Evolutionary conservation across 805 yeast genomes (phyloP).

Genomic region (Jamesozyma piceae): DNA sequence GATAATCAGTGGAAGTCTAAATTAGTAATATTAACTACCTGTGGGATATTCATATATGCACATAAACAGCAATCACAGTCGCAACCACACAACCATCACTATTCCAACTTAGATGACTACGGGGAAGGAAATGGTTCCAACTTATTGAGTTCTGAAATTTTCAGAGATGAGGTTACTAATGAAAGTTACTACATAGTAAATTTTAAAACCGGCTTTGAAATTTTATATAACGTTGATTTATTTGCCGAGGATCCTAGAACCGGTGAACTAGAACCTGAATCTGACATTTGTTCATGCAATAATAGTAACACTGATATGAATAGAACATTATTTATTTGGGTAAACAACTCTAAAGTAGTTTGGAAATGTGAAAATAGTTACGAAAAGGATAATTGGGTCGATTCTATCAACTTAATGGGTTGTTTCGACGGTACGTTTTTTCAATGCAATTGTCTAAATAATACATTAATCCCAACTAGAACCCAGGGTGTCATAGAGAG

Average conservation of each 20-base stretch:
- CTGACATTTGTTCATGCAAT: background rate
- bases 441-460: slow-evolving; percentile 20
- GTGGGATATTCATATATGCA: slow-evolving; percentile 41
- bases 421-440: slow-evolving; percentile 19
- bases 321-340: slow-evolving; percentile 1
- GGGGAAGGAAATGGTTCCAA: slow-evolving; percentile 12
- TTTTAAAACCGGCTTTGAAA: slow-evolving; percentile 12
- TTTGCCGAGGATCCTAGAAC: slow-evolving; percentile 5
- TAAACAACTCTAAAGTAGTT: slow-evolving; percentile 21
- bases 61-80: slow-evolving; percentile 10
- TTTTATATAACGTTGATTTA: slow-evolving; percentile 2
- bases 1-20: slow-evolving; percentile 35
- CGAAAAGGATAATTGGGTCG: slow-evolving; percentile 53
- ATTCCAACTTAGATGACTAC: background rate
- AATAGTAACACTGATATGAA: background rate
- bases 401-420: slow-evolving; percentile 30
- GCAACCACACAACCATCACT: slow-evolving; percentile 2
- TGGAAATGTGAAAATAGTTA: slow-evolving; percentile 36
- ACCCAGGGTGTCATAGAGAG: slow-evolving; percentile 27
- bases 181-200: slow-evolving; percentile 29
- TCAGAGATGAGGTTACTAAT: slow-evolving; percentile 14
- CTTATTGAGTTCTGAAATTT: slow-evolving; percentile 24
- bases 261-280: background rate
- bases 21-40: slow-evolving; percentile 40
- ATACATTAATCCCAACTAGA: slow-evolving; percentile 24